Conservation (phyloP, 805 yeast species). For the Yarrowia deformans region DNA sequence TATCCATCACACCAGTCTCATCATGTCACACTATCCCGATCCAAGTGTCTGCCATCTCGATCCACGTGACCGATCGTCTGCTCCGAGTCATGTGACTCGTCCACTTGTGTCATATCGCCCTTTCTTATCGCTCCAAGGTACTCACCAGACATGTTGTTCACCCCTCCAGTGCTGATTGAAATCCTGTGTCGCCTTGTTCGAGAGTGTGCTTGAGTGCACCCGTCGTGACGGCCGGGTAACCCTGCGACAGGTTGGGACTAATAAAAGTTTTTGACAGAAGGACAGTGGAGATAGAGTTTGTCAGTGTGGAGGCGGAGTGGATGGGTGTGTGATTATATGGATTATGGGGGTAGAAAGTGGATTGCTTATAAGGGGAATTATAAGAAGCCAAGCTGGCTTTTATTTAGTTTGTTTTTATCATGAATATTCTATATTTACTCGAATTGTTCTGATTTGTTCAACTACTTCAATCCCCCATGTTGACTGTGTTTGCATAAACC, state of each 20-base stretch:
- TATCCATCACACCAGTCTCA: too few relatives aligned
- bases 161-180: slow-evolving; percentile 39
- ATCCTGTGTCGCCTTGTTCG: slow-evolving; percentile 15
- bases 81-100: too few relatives aligned
- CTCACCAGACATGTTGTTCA: slow-evolving; percentile 39
- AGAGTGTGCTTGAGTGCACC: slow-evolving; percentile 19
- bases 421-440: too few relatives aligned
- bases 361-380: too few relatives aligned
- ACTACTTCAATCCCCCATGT: too few relatives aligned
- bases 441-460: too few relatives aligned
- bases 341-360: too few relatives aligned
- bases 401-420: too few relatives aligned
- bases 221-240: slow-evolving; percentile 36
- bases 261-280: neutral
- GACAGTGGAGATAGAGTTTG: neutral
- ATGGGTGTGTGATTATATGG: too few relatives aligned
- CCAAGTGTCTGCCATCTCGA: neutral
- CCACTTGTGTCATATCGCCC: neutral
- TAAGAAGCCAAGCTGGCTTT: too few relatives aligned
- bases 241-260: neutral
- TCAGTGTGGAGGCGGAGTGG: neutral
- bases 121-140: neutral
- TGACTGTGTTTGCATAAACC: too few relatives aligned
- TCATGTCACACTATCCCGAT: neutral
- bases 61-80: neutral